Conservation (phyloP, 2,329 filamentous ascomycete genomes). For the Trichoderma asperellum region DNA sequence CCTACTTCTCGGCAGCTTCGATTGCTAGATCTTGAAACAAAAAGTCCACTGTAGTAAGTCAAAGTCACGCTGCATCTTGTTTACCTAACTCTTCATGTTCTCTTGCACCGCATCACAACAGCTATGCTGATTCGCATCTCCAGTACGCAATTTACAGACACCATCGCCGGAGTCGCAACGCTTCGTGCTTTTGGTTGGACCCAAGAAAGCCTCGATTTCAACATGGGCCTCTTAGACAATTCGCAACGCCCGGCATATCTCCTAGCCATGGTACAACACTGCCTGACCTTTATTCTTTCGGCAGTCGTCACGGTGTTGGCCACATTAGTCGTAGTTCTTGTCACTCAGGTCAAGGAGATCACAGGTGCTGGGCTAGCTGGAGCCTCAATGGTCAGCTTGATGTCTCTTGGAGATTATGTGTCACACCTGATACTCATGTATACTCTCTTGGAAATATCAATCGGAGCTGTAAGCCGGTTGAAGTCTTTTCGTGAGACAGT, state of each 20-base stretch:
- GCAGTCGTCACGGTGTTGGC: constrained; percentile 24
- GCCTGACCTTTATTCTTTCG: constrained; percentile 28
- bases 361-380: constrained; percentile 12
- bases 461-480: constrained; percentile 19
- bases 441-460: constrained; percentile 24
- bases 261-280: constrained; percentile 29
- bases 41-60: constrained; percentile 50
- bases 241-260: constrained; percentile 31
- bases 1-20: constrained; percentile 64
- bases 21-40: constrained; percentile 64
- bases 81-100: background rate
- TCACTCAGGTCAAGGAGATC: constrained; percentile 16
- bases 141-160: constrained; percentile 29
- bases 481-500: constrained; percentile 35
- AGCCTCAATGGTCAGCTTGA: constrained; percentile 14
- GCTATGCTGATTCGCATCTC: background rate
- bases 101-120: background rate
- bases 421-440: constrained; percentile 15
- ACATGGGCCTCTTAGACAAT: constrained; percentile 20
- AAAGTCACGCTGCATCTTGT: too few species aligned
- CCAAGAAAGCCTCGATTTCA: constrained; percentile 7
- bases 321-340: constrained; percentile 26
- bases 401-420: constrained; percentile 15
- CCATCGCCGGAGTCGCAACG: constrained; percentile 24
- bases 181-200: constrained; percentile 31